Base-by-base conservation (phyloP, 2,329 filamentous ascomycete genomes). In the Beauveria medogensis region DNA sequence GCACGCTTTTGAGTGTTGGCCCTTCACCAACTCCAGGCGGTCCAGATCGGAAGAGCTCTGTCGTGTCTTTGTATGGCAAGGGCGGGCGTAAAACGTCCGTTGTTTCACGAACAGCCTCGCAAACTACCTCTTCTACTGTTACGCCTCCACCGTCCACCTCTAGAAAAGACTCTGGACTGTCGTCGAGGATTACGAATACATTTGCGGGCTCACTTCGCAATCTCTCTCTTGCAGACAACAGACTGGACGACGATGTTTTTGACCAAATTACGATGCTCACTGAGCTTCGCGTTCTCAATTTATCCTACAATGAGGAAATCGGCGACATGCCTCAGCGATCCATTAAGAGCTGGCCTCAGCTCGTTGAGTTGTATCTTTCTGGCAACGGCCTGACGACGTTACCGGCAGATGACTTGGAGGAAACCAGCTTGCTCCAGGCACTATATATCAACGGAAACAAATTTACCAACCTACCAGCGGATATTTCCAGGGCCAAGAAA, bases 371-470 rank as follows among this genome's bases (percentile, higher is more conserved):
- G 16, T 97, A 97, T 69, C 80, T 99, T 3, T 97, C 94, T 2
- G 93, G 94, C 30, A 99, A 99, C 68, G 92, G 96, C 68, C 78
- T 99, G 59, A 95, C 92, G 0, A 93, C 89, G 16, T 77, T 99
- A 44, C 94, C 94, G 2, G 91, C 92, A 0, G 94, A 99, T 73
- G 94, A 99, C 68, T 79, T 99, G 51, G 93, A 96, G 73, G 91
- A 97, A 70, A 88, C 89, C 63, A 92, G 90, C 69, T 84, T 91
- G 56, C 80, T 99, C 44, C 92, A 94, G 71, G 86, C 95, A 5
- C 82, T 99, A 7, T 92, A 97, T 72, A 90, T 99, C 76, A 99
- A 99, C 76, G 90, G 89, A 71, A 99, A 99, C 77, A 94, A 96
- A 71, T 99, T 99, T 71, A 96, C 96, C 67, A 95, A 96, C 40